Conservation (phyloP, 176 grass and related monocot genomes). For the Phragmites australis region DNA sequence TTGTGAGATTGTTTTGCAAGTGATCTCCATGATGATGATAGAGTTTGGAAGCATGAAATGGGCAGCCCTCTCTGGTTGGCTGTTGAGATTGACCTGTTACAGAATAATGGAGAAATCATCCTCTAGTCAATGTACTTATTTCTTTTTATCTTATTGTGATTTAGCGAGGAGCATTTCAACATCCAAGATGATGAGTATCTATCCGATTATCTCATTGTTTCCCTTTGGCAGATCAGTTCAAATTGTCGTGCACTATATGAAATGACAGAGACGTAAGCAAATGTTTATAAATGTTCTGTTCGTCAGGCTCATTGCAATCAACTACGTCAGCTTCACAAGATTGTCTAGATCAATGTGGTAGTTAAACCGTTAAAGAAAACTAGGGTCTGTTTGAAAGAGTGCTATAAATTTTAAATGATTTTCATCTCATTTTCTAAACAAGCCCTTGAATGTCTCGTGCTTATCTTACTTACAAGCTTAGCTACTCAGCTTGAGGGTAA, state of each 20-base stretch:
- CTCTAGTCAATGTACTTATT: neutral
- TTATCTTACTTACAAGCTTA: no score
- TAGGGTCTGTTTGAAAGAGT: no score
- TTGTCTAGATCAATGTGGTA: no score
- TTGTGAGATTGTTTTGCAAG: neutral
- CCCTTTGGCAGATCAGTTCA: neutral
- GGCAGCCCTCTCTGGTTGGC: neutral
- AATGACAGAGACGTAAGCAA: neutral
- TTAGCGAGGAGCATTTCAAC: neutral
- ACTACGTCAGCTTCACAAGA: no score
- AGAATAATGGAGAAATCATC: neutral
- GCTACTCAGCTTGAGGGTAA: no score
- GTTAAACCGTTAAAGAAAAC: no score
- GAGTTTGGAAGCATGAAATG: neutral
- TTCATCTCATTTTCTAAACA: no score
- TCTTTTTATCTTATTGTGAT: neutral
- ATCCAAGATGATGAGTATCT: neutral
- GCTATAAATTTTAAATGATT: no score
- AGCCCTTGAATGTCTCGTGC: no score
- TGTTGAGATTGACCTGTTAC: constrained; percentile 15
- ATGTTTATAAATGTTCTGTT: no score
- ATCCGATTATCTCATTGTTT: neutral
- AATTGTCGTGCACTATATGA: neutral
- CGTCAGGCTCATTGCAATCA: no score
- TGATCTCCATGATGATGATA: neutral